Conservation (phyloP, 441 rosid species). For the Codiaeum variegatum region DNA sequence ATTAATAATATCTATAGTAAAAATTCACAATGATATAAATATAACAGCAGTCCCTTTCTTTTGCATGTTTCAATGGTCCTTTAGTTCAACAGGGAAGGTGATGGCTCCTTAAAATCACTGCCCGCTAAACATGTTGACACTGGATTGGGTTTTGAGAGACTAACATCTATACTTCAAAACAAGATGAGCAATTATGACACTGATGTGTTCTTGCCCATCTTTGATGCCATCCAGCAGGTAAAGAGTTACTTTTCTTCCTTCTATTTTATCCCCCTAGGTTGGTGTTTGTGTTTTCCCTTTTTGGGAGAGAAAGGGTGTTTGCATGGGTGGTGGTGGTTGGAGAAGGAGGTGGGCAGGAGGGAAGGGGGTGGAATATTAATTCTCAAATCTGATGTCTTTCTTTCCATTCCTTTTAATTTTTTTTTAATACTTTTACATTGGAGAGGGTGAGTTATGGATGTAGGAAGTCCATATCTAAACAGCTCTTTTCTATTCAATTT, state of each 20-base stretch:
- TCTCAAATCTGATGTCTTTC: background rate
- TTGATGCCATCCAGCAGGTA: slow-evolving; percentile 88
- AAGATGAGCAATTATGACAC: slow-evolving; percentile 99
- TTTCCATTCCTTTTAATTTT: background rate
- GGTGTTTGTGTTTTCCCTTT: no score
- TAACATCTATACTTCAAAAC: slow-evolving; percentile 85
- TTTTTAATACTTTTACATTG: no score
- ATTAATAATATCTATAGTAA: background rate
- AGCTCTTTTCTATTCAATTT: background rate
- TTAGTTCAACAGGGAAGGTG: slow-evolving; percentile 92
- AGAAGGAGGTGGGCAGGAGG: no score
- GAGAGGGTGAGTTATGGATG: background rate
- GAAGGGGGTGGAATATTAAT: background rate
- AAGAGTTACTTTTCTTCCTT: background rate
- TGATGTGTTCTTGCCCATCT: slow-evolving; percentile 89
- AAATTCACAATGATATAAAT: background rate
- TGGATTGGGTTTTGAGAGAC: slow-evolving; percentile 95
- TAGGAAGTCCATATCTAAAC: background rate
- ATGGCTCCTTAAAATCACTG: slow-evolving; percentile 76
- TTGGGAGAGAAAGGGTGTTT: no score
- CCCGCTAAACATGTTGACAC: slow-evolving; percentile 99
- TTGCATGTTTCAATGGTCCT: slow-evolving; percentile 11
- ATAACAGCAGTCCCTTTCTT: background rate
- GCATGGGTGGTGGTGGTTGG: no score
- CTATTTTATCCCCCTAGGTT: background rate